Percentiles rank a stretch among this genome's conserved stretches.
Evolutionary conservation across 768 basidiomycete species (phyloP).

Genomic region (Boletellus ananas): DNA sequence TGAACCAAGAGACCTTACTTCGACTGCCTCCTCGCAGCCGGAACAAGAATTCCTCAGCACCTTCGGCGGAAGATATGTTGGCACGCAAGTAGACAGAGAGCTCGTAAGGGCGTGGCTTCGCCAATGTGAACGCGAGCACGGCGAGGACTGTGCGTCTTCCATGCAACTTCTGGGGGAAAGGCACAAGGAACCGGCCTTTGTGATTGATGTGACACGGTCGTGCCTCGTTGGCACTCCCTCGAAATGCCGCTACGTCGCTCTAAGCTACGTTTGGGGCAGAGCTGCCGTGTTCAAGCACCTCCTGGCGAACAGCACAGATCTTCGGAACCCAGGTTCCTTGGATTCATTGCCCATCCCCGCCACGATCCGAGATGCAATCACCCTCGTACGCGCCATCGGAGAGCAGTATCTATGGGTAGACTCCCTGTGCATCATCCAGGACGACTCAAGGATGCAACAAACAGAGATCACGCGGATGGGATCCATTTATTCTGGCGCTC

Average conservation of each 20-base stretch:
- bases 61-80: constrained; percentile 9
- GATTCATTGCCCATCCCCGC: constrained; percentile 9
- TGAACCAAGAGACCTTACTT: neutral
- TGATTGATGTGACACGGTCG: constrained; percentile 12
- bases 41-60: constrained; percentile 2
- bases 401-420: constrained; percentile 27
- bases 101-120: constrained; percentile 16
- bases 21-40: neutral
- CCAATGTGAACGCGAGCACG: constrained; percentile 11
- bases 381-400: constrained; percentile 17
- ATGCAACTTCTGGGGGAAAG: neutral
- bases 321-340: constrained; percentile 5
- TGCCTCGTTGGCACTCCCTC: constrained; percentile 16
- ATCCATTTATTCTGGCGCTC: constrained; percentile 14
- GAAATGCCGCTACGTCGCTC: constrained; percentile 19
- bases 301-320: neutral
- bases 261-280: constrained; percentile 24
- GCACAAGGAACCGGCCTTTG: constrained; percentile 7
- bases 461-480: constrained; percentile 22
- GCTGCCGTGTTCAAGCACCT: constrained; percentile 9
- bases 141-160: constrained; percentile 3
- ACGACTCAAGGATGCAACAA: constrained; percentile 15
- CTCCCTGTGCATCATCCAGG: constrained; percentile 21
- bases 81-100: neutral
- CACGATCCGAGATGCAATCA: constrained; percentile 24